Evolutionary conservation across 2,329 filamentous ascomycete species (phyloP).

Genomic region (Fusarium sp.): DNA sequence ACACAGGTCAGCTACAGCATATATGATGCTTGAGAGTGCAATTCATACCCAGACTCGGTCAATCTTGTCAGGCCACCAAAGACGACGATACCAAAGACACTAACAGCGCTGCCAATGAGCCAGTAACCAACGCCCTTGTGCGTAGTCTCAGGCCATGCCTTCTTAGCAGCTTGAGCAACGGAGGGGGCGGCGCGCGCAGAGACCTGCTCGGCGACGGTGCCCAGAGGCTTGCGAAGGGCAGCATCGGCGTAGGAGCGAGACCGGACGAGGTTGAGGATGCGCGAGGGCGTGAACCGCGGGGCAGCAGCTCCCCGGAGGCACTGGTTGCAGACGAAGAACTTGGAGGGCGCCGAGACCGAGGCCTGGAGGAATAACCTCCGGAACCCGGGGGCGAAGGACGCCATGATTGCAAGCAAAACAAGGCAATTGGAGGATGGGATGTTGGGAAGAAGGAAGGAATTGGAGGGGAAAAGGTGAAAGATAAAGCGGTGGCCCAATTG

Average conservation of each 20-base stretch:
- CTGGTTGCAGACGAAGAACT: conserved; percentile 61
- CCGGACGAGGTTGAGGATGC: conserved; percentile 53
- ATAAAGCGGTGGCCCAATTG: conserved; percentile 2
- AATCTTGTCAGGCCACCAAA: conserved; percentile 93
- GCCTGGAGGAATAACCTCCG: conserved; percentile 54
- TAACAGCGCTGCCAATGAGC: conserved; percentile 89
- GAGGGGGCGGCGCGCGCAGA: conserved; percentile 37
- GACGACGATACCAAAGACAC: conserved; percentile 96
- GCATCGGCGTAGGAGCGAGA: conserved; percentile 52
- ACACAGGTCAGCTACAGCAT: conserved; percentile 1
- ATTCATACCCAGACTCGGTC: conserved; percentile 88
- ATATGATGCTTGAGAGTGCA: background rate
- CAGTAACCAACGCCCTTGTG: conserved; percentile 88
- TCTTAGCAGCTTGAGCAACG: conserved; percentile 44
- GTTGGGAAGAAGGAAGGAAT: background rate
- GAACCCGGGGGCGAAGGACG: conserved; percentile 54
- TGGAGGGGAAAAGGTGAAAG: background rate
- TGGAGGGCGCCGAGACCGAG: conserved; percentile 44
- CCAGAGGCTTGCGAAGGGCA: conserved; percentile 43
- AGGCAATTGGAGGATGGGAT: conserved; percentile 6
- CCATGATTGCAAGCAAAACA: conserved; percentile 49
- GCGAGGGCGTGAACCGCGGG: conserved; percentile 48
- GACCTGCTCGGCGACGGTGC: conserved; percentile 40
- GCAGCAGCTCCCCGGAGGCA: conserved; percentile 51
- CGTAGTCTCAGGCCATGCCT: conserved; percentile 69